phyloP scores from a whole-genome alignment of 768 basidiomycete species.

The Lyophyllum semitale region DNA sequence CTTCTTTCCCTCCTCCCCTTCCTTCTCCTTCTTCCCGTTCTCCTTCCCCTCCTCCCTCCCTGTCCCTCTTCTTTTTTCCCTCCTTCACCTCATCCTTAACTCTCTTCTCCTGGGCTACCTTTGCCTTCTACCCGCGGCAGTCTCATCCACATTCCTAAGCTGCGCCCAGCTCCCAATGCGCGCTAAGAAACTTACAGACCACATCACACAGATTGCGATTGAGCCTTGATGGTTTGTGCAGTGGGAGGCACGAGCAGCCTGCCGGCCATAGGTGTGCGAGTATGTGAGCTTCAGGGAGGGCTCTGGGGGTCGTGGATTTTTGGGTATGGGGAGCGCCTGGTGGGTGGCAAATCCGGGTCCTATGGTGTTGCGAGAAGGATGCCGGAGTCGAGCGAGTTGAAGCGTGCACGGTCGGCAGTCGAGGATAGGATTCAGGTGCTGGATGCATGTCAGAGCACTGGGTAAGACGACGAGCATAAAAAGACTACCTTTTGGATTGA shows the following conservation, averaged over 20 bases:
- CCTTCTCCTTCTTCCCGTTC: constrained; percentile 32
- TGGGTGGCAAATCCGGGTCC: constrained; percentile 12
- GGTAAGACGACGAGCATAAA: neutral
- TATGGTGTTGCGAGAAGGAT: constrained; percentile 37
- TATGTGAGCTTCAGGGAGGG: constrained; percentile 22
- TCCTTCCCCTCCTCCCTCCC: too few species aligned
- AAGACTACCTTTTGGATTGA: constrained; percentile 41
- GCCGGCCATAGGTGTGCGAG: constrained; percentile 35
- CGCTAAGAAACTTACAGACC: constrained; percentile 72
- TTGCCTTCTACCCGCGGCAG: neutral
- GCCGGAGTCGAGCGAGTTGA: constrained; percentile 61
- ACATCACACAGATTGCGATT: constrained; percentile 78
- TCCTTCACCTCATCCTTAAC: constrained; percentile 8
- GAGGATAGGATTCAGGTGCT: constrained; percentile 49
- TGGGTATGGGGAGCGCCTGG: neutral
- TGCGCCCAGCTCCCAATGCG: constrained; percentile 75
- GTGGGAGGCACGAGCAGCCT: constrained; percentile 41
- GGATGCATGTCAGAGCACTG: neutral
- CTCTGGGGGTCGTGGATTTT: constrained; percentile 6
- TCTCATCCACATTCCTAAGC: constrained; percentile 42
- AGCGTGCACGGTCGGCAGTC: constrained; percentile 45
- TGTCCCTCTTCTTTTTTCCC: constrained; percentile 28
- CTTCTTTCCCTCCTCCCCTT: constrained; percentile 16
- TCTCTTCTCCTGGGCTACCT: constrained; percentile 14
- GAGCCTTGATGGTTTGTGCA: constrained; percentile 46